Base-by-base conservation (phyloP, 108 stramenopile species). In the Poteriospumella lacustris region DNA sequence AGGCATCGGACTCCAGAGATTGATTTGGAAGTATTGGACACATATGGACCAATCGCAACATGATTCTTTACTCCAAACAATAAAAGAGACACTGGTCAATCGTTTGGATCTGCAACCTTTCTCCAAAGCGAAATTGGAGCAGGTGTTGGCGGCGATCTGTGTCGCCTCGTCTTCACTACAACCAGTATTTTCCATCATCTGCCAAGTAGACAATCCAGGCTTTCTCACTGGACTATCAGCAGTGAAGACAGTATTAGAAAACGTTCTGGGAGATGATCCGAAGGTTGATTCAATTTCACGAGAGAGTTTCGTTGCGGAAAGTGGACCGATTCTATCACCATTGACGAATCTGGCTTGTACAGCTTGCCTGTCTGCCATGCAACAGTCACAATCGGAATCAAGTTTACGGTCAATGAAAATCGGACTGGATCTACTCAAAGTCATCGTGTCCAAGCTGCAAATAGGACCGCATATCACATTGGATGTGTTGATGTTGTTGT, bases 181-280 rank as follows among this genome's bases (percentile, higher is more conserved):
- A 24, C 70, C 70, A 5, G 70, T 73, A 19, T 56, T 73, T 9
- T 39, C 40, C 28, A 9, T 73, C 15, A n/a, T 73, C 5, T 24
- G 26, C 5, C 5, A 38, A 42, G 44, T 42, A 5, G 29, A 73
- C 3, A 26, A 9, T 52, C 70, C 70, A 29, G 12, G 33, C 5
- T 36, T 42, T 42, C 33, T 12, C 19, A 24, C 70, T 9, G 70
- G 70, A 12, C 19, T 73, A 19, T 73, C 70, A 52, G 70, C 70
- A 3, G 31, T 73, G 9, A 3, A 24, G 5, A 73, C 70, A 19
- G 70, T 73, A 52, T 38, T 73, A 12, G 70, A 73, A 34, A 28
- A 42, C 9, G 42, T 73, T 9, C 33, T 73, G 31, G 28, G 26
- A 73, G 70, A 73, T 73, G 70, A 73, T 73, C 70, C 44, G 9